Evolutionary conservation across 768 basidiomycete genomes (phyloP).

Genomic region (Tricholoma sp.): DNA sequence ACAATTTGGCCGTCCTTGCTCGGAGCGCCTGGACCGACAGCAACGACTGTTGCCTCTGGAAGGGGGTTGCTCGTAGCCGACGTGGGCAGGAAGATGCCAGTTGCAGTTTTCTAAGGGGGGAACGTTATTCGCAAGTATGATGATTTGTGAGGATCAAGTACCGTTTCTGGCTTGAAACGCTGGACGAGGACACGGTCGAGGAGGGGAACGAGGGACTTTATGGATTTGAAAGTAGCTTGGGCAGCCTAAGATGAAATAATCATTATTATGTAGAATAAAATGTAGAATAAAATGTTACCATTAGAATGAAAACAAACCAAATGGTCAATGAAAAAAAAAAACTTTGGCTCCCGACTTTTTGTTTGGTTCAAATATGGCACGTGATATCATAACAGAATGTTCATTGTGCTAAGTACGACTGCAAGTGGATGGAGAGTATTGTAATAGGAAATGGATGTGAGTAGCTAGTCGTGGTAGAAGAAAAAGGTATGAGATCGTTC

Average conservation of each 20-base stretch:
- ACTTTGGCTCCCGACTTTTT: too few relatives aligned
- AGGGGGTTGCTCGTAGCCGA: slow-evolving; percentile 80
- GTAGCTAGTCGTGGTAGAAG: background rate
- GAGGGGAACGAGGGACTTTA: slow-evolving; percentile 85
- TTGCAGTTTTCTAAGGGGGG: slow-evolving; percentile 93
- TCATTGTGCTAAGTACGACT: background rate
- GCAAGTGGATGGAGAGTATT: background rate
- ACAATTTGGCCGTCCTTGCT: slow-evolving; percentile 77
- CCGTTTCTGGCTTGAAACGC: slow-evolving; percentile 94
- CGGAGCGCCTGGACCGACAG: slow-evolving; percentile 91
- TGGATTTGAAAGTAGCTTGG: slow-evolving; percentile 93
- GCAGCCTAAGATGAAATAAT: slow-evolving; percentile 45
- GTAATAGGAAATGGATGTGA: background rate
- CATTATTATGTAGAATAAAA: background rate
- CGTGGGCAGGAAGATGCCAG: slow-evolving; percentile 93
- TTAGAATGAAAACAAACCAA: background rate
- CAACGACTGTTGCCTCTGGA: slow-evolving; percentile 96
- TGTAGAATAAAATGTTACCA: background rate
- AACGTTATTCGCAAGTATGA: background rate
- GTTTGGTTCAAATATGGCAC: background rate
- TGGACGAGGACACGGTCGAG: slow-evolving; percentile 97
- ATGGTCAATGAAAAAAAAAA: too few relatives aligned
- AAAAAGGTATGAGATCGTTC: background rate
- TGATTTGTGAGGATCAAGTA: slow-evolving; percentile 24
- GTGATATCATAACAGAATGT: too few relatives aligned